These are phyloP conservation scores for Amanita rimosa DNA, from an alignment of 768 basidiomycete species.

Conservation along the genomic window DNA sequence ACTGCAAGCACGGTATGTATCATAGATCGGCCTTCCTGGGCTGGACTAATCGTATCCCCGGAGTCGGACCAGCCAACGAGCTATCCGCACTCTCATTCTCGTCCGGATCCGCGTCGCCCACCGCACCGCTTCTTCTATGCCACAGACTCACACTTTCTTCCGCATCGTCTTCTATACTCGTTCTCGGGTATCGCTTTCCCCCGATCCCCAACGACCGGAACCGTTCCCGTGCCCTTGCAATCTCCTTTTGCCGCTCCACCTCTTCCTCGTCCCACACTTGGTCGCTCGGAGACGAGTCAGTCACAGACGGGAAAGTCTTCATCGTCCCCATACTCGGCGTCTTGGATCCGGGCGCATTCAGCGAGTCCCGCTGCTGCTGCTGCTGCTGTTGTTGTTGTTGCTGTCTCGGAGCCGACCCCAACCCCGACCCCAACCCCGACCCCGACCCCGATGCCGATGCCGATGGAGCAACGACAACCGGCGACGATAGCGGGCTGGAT, in stretches of 20 bases:
- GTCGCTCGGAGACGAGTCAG: constrained; percentile 32
- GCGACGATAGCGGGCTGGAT: constrained; percentile 21
- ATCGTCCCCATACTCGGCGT: constrained; percentile 12
- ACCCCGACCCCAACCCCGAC: not conserved
- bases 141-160: constrained; percentile 55
- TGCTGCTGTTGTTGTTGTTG: no score
- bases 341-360: constrained; percentile 25
- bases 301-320: constrained; percentile 39
- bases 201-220: constrained; percentile 19
- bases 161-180: constrained; percentile 38
- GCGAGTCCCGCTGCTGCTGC: constrained; percentile 20
- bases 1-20: not conserved
- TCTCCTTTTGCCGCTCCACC: constrained; percentile 13
- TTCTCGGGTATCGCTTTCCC: constrained; percentile 35
- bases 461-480: no score
- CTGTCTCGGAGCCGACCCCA: no score
- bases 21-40: constrained; percentile 5
- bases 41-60: constrained; percentile 31
- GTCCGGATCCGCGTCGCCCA: constrained; percentile 14
- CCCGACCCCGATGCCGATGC: no score
- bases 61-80: constrained; percentile 7
- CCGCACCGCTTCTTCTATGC: constrained; percentile 16
- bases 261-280: constrained; percentile 26
- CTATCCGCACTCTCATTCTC: constrained; percentile 14
- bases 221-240: constrained; percentile 17